Base-by-base conservation (phyloP, 805 yeast genomes). In the Teunomyces aglyptinius region DNA sequence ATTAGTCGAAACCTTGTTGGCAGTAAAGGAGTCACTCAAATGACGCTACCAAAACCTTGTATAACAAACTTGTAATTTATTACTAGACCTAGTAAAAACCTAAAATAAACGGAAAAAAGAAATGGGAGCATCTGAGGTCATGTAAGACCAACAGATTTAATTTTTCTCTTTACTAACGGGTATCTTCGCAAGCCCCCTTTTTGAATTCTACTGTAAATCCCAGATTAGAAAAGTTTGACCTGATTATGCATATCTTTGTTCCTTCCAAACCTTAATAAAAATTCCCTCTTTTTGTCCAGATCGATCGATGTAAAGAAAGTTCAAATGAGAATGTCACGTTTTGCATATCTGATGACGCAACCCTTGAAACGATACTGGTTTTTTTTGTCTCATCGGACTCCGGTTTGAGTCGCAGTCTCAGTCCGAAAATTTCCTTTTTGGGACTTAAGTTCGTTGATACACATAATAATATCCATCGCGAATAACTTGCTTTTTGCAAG, bases 1-100 rank as follows among this genome's bases (percentile, higher is more conserved):
- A 13, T 36, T 36, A 22, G 39, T 36, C 8, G 39, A 36, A 36
- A 22, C 39, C 28, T 36, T 36, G 39, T 22, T 36, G 5, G 26
- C 39, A 18, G 28, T 36, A 3, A 36, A 36, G 24, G 39, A 22
- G 28, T 20, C 39, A 22, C 39, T 36, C 16, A 36, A 36, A 22
- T 20, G 28, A 36, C 13, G n/a, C n/a, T 10, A 13, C 26, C 8
- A 24, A 24, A 24, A 24, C 11, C 4, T 24, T 24, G 26, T 24
- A 24, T 7, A 7, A 24, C 26, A 22, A 20, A 34, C 18, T 11
- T 36, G 39, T 36, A 36, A n/a, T 36, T 36, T 36, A 36, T 36
- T 36, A n/a, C 27, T 22, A 41, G 19, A 10, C 11, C 33, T 31
- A 31, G 33, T n/a, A 32, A 19, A 32, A 19, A 31, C 11, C 19